Base-by-base conservation (phyloP, 305 asterid species). In the Fraxinus latifolia region DNA sequence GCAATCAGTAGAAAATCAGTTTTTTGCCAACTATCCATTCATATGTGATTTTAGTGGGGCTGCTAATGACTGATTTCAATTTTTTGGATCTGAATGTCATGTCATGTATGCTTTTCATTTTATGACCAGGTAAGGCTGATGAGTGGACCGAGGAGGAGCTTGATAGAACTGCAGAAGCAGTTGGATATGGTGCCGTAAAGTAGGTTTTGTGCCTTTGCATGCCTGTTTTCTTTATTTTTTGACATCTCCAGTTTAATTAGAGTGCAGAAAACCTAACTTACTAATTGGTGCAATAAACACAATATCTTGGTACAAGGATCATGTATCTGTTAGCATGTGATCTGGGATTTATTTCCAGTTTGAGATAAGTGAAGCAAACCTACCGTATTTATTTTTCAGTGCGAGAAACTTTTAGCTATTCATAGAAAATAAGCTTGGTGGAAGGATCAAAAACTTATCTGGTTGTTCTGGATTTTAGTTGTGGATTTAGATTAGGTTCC, bases 101-200 rank as follows among this genome's bases (percentile, higher is more conserved):
- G 25, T 53, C 65, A 55, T 55, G 25, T 55, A 65, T 60, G 76
- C 36, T 65, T 81, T n/a, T 33, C 36, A 83, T 76, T 85, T 74
- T 72, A 50, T 85, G 78, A 77, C 70, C 91, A 95, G 98, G 97
- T 74, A 93, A 91, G 87, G 92, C 83, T 78, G 84, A 83, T 68
- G 92, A 89, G 60, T 93, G 96, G 96, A 90, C 97, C 7, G 89
- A 73, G 33, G 97, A 93, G 85, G 99, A 94, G 91, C 97, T 96
- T 34, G 97, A 96, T 60, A 77, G 88, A 86, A 94, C 93, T 87
- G 97, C 98, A 55, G 99, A 94, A 87, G 97, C 98, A 23, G 89
- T 96, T 74, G 99, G 99, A 89, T 96, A 94, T 82, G 97, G 98
- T 34, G 99, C 98, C 86, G 92, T 96, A 68, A 93, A 96, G 99